These are phyloP conservation scores for Sporothrix protearum DNA, from an alignment of 2,329 filamentous ascomycete genomes.

Conservation along the genomic window DNA sequence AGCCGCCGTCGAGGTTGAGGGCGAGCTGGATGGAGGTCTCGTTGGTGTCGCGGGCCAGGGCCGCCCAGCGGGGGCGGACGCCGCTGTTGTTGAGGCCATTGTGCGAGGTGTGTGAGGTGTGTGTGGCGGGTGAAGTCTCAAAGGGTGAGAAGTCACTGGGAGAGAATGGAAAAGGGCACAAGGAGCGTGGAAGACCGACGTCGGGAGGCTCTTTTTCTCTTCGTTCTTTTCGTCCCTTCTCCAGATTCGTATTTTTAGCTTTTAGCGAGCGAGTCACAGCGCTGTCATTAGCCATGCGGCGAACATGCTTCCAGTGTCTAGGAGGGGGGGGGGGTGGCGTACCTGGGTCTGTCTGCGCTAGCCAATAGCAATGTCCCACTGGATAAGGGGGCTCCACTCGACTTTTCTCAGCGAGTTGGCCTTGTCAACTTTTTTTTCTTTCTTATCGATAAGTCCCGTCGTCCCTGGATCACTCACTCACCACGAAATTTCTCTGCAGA, in stretches of 20 bases:
- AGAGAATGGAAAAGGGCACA: background rate
- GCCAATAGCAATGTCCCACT: conserved; percentile 4
- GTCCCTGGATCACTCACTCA: background rate
- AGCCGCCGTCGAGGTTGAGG: conserved; percentile 83
- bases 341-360: background rate
- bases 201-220: background rate
- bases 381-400: background rate
- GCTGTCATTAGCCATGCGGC: conserved; percentile 24
- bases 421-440: conserved; percentile 9
- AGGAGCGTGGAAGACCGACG: background rate
- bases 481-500: conserved; percentile 16
- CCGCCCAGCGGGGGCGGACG: conserved; percentile 67
- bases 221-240: background rate
- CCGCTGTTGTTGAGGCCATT: conserved; percentile 32
- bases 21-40: conserved; percentile 96
- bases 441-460: conserved; percentile 19
- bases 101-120: background rate
- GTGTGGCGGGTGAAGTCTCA: background rate
- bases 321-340: too few species aligned
- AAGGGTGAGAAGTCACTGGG: too few species aligned
- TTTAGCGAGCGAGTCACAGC: conserved; percentile 25
- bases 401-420: background rate
- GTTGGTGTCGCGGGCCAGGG: conserved; percentile 86
- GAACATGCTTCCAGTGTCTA: background rate
- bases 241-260: conserved; percentile 9